These are phyloP conservation scores for Hypoxylon sp. DNA, from an alignment of 2,329 filamentous ascomycete genomes.

Conservation along the genomic window DNA sequence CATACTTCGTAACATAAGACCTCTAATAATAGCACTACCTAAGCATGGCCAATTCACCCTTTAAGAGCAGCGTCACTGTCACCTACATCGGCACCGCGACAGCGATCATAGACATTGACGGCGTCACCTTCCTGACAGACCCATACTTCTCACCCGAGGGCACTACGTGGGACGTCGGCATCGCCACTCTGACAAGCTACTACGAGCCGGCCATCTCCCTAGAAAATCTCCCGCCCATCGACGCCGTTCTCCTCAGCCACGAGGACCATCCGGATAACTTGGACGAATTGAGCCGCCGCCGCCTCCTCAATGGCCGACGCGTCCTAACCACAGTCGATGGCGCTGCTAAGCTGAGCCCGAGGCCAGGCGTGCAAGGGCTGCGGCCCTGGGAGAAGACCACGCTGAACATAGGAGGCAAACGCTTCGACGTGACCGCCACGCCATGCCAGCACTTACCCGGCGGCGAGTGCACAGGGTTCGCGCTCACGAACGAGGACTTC, in stretches of 20 bases:
- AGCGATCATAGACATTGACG: conserved; percentile 62
- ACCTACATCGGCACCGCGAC: conserved; percentile 66
- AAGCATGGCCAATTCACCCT: conserved; percentile 29
- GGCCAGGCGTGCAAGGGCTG: conserved; percentile 60
- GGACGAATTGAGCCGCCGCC: conserved; percentile 60
- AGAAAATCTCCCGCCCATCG: conserved; percentile 60
- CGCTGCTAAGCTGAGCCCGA: conserved; percentile 60
- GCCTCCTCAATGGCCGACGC: conserved; percentile 61
- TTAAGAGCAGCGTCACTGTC: conserved; percentile 53
- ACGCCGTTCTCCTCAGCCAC: conserved; percentile 65
- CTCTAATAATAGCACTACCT: not conserved
- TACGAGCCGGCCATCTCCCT: conserved; percentile 57
- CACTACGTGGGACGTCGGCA: conserved; percentile 53
- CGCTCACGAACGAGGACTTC: conserved; percentile 58
- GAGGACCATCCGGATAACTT: conserved; percentile 67
- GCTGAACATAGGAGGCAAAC: conserved; percentile 52
- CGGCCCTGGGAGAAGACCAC: conserved; percentile 58
- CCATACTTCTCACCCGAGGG: conserved; percentile 62
- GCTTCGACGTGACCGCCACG: conserved; percentile 60
- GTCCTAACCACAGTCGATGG: conserved; percentile 65
- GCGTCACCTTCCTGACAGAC: conserved; percentile 62
- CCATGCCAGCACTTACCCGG: conserved; percentile 62
- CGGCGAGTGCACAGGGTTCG: conserved; percentile 63
- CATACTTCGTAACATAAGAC: not conserved
- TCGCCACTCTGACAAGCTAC: conserved; percentile 51